Base-by-base conservation (phyloP, 306 rosid genomes). In the Cyclanthera cordifolia region DNA sequence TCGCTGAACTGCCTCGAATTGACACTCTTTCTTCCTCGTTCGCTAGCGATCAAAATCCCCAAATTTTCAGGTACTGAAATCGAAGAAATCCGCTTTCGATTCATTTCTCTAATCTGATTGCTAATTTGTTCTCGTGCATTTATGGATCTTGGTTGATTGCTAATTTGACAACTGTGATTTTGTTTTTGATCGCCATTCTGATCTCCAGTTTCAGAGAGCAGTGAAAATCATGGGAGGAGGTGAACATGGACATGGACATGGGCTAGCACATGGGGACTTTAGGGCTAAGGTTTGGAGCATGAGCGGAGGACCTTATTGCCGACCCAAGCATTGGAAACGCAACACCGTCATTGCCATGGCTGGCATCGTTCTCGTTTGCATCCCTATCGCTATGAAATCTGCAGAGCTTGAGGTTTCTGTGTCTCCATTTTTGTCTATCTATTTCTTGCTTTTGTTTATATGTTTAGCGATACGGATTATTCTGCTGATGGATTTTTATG, bases 271-370 rank as follows among this genome's bases (percentile, higher is more conserved):
- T 67, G 81, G 83, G 3, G 99, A 94, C 77, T 90, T 89, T 83
- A 84, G 97, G 82, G 65, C 58, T 75, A 94, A 90, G 79, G 99
- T 94, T 5, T 94, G 99, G 99, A 90, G 96, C 75, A 90, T 94
- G 91, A 46, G 76, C 14, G 99, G 99, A 27, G 99, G 99, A 27
- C 91, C 96, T 17, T 0, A 94, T 82, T 94, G 97, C 41, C 82
- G 99, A 28, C 99, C 99, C 60, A 88, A 85, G 76, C 91, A 94
- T 77, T 94, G 99, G 99, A 88, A 76, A 78, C 96, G 96, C 57
- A 94, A 94, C 79, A 94, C 99, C 10, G 97, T 91, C 66, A 75
- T 90, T 2, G 99, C 97, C 28, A 87, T 94, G 99, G 73, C 78
- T 60, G 99, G 97, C 8, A 78, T 88, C 63, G 76, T 94, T 72